Evolutionary conservation across 2,329 filamentous ascomycete genomes (phyloP).

Genomic region (Beauveria caledonica): DNA sequence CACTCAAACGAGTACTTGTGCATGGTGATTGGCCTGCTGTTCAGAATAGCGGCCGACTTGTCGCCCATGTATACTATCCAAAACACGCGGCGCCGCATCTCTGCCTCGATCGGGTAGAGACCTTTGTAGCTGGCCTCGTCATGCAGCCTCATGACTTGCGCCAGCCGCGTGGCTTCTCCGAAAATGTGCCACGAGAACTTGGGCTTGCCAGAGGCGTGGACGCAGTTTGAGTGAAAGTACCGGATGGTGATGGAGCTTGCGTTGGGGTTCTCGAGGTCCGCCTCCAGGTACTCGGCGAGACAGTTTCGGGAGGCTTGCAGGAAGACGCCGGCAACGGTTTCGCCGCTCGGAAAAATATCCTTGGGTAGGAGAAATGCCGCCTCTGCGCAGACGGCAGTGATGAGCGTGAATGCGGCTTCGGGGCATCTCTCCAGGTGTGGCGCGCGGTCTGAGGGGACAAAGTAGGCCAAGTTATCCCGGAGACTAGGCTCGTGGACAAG

Average conservation of each 20-base stretch:
- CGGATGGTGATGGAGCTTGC: constrained; percentile 35
- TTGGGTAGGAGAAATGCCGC: constrained; percentile 32
- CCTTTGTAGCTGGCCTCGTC: constrained; percentile 30
- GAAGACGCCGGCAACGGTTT: constrained; percentile 28
- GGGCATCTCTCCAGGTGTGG: constrained; percentile 22
- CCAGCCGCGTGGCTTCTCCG: constrained; percentile 33
- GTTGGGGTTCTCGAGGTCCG: constrained; percentile 33
- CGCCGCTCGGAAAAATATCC: constrained; percentile 31
- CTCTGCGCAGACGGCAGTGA: constrained; percentile 36
- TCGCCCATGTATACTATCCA: constrained; percentile 34
- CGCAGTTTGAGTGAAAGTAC: constrained; percentile 37
- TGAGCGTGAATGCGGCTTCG: constrained; percentile 31
- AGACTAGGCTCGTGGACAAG: constrained; percentile 34
- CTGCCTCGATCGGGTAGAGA: constrained; percentile 29
- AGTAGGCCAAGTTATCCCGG: constrained; percentile 27
- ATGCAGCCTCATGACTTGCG: constrained; percentile 34
- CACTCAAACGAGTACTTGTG: constrained; percentile 34
- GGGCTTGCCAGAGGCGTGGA: constrained; percentile 34
- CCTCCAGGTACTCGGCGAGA: constrained; percentile 30
- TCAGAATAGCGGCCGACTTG: constrained; percentile 31
- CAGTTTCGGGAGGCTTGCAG: constrained; percentile 31
- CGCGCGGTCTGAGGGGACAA: constrained; percentile 14
- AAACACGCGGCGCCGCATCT: constrained; percentile 27
- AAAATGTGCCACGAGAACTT: constrained; percentile 38
- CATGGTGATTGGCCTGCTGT: constrained; percentile 34